Evolutionary conservation across 352 stramenopile genomes (phyloP).

Genomic region (Phytophthora chlamydospora): DNA sequence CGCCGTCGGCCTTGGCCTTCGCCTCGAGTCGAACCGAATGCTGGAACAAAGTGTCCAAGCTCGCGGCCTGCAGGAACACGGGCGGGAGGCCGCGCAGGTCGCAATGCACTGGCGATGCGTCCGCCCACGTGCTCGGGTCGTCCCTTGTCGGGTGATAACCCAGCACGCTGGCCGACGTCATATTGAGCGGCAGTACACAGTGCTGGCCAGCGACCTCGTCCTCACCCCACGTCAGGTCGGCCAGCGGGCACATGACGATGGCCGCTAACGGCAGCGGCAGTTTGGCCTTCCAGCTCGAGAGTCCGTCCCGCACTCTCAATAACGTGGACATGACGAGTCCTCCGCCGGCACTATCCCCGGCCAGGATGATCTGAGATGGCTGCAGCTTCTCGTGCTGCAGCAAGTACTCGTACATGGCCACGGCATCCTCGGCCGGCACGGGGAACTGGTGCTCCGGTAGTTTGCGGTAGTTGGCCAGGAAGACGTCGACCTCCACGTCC

Average conservation of each 20-base stretch:
- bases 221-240: slow-evolving; percentile 43
- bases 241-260: slow-evolving; percentile 43
- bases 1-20: slow-evolving; percentile 33
- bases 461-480: slow-evolving; percentile 56
- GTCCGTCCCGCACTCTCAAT: slow-evolving; percentile 34
- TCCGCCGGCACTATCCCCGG: slow-evolving; percentile 45
- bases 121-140: slow-evolving; percentile 35
- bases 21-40: slow-evolving; percentile 34
- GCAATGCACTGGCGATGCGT: slow-evolving; percentile 43
- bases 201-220: slow-evolving; percentile 18
- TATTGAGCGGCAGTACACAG: slow-evolving; percentile 37
- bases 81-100: slow-evolving; percentile 40
- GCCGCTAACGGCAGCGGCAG: slow-evolving; percentile 35
- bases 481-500: slow-evolving; percentile 32
- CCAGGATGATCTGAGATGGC: slow-evolving; percentile 43
- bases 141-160: slow-evolving; percentile 29
- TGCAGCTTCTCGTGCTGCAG: slow-evolving; percentile 38
- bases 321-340: slow-evolving; percentile 48
- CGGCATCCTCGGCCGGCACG: slow-evolving; percentile 37
- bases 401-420: slow-evolving; percentile 51
- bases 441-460: slow-evolving; percentile 42
- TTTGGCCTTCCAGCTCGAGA: slow-evolving; percentile 26
- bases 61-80: slow-evolving; percentile 38
- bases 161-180: slow-evolving; percentile 12
- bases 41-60: slow-evolving; percentile 38